Evolutionary conservation across 2,329 filamentous ascomycete genomes (phyloP), one percentile per base, ranked within the genome.

Genomic region (Aspergillus sp.): DNA sequence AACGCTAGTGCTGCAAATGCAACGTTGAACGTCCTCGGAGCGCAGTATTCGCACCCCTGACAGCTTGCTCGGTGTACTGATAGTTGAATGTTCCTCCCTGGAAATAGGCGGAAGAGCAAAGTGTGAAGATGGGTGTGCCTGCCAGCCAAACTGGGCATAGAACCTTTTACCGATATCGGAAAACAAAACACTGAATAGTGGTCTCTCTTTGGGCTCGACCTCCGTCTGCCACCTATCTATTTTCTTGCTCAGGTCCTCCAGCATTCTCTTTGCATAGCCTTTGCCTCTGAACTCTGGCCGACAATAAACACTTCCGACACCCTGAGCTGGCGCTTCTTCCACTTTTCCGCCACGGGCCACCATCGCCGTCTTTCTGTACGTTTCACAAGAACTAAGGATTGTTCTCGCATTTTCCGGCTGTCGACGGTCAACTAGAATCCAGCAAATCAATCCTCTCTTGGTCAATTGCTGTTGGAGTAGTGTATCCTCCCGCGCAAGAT

Each of bases 131-230:
- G 84, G 80, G 66, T 89, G 93, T 0, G 86, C 82, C 49, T 85
- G 81, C 93, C 93, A 97, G 46, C 91, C 91, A 62, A 86, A 81
- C 33, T 80, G 81, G 3, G 88, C 84, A 75, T 97, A 97, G 75
- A 92, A 97, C 40, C 79, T 78, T 79, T 91, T 89, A 19, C 93
- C 91, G 62, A 96, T 92, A 67, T 96, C 91, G 8, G 91, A 96
- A 74, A 87, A 96, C 8, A 97, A 80, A 7, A 96, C 84, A 0
- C 90, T 93, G 73, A 93, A 95, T 14, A 85, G 74, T 62, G 71
- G 80, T 70, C 69, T 72, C 64, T 71, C 69, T 19, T 70, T 68
- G 46, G 64, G 60, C 52, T 75, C 72, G 39, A 74, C 69, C 31
- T 79, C 78, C 57, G 77, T 74, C 64, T 85, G 81, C 75, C 82